phyloP scores from a whole-genome alignment of 176 grass and related monocot species.

The Hsuehochloa calcarea region DNA sequence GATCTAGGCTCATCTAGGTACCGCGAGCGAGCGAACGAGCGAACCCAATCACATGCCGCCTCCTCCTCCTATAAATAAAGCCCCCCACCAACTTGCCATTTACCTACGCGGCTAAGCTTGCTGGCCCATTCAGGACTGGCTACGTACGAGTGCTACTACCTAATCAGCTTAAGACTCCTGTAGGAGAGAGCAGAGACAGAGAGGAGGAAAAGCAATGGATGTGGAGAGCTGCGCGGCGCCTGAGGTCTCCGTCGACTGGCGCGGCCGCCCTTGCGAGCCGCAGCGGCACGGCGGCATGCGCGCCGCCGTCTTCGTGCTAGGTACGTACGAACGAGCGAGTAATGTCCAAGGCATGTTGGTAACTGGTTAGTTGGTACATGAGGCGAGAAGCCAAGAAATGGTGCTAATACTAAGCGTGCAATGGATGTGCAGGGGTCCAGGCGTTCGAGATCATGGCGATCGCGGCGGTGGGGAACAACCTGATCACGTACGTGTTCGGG shows the following conservation, averaged over 20 bases:
- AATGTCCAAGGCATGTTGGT: not conserved
- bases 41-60: not conserved
- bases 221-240: conserved; percentile 47
- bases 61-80: conserved; percentile 37
- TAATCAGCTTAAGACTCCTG: conserved; percentile 19
- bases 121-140: conserved; percentile 13
- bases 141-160: conserved; percentile 6
- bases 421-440: conserved; percentile 66
- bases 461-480: conserved; percentile 96
- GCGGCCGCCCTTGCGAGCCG: conserved; percentile 63
- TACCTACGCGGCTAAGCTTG: conserved; percentile 17
- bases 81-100: conserved; percentile 12
- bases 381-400: not conserved
- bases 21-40: not conserved
- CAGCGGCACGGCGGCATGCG: conserved; percentile 77
- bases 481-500: conserved; percentile 98
- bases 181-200: not conserved
- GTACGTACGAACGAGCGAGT: not conserved
- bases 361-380: not conserved
- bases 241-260: conserved; percentile 67
- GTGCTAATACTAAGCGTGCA: not conserved
- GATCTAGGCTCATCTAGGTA: not conserved
- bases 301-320: conserved; percentile 90
- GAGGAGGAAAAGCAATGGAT: conserved; percentile 24
- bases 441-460: conserved; percentile 97